Conservation (phyloP, 1,284 basidiomycete species). For the Lentinus polychrous region DNA sequence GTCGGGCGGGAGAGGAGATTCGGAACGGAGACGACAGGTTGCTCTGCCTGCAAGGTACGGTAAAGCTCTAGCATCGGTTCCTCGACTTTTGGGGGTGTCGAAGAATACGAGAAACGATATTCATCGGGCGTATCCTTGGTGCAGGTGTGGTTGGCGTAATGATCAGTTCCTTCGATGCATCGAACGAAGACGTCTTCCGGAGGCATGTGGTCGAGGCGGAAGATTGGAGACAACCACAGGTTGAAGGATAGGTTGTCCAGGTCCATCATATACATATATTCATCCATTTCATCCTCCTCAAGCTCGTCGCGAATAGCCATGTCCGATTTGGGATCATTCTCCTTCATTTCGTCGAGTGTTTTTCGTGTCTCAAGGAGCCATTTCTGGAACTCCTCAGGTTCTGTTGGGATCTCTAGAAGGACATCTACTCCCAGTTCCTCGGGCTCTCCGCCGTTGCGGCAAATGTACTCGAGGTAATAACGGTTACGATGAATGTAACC, state of each 20-base stretch:
- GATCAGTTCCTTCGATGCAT: constrained; percentile 5
- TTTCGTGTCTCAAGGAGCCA: background rate
- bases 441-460: background rate
- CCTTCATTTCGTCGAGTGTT: background rate
- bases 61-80: too few relatives aligned
- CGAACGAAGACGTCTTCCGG: constrained; percentile 11
- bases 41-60: too few relatives aligned
- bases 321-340: background rate
- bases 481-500: too few relatives aligned
- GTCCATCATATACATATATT: constrained; percentile 21
- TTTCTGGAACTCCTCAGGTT: background rate
- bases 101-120: too few relatives aligned
- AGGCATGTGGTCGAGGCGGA: constrained; percentile 18
- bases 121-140: background rate
- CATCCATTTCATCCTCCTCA: constrained; percentile 9
- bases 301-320: background rate
- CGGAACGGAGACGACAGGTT: too few relatives aligned
- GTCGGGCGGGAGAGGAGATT: too few relatives aligned
- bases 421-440: background rate
- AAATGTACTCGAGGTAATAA: too few relatives aligned
- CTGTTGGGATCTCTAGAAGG: background rate
- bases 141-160: too few relatives aligned
- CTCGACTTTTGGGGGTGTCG: too few relatives aligned
- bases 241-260: constrained; percentile 17
- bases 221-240: constrained; percentile 14